Base-by-base conservation (phyloP, 2,329 filamentous ascomycete genomes). In the Ascochyta pisi region DNA sequence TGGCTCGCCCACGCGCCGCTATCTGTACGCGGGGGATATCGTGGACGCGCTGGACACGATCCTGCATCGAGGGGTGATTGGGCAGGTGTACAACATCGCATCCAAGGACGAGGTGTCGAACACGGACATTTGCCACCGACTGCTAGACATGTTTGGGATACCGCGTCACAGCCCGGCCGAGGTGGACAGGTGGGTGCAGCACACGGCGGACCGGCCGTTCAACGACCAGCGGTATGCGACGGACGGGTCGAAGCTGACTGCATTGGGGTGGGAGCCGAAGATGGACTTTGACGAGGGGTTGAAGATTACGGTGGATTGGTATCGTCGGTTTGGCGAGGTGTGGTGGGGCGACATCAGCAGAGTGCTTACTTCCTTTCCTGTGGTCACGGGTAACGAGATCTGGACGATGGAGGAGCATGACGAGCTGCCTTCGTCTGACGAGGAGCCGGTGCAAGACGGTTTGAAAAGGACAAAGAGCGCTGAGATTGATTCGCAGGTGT, bases 31-130 rank as follows among this genome's bases (percentile, higher is more conserved):
- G 2, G 88, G 86, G 8, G 91, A 95, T 70, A 90, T 90, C 2
- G 89, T 89, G 4, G 89, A 94, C 68, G 91, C 90, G 2, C 89
- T 94, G 67, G 90, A 95, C 77, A 92, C 89, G 0, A 92, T 95
- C 67, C 82, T 95, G 23, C 91, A 95, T 81, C 87, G 86, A 66
- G 91, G 91, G 19, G 78, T 82, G 45, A 80, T 90, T 31, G 90
- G 90, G 1, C 88, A 92, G 67, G 85, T 90, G 57, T 95, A 95
- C 81, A 95, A 95, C 62, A 89, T 95, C 9, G 88, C 89, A 40
- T 93, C 91, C 0, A 83, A 84, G 57, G 89, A 92, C 71, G 90
- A 93, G 71, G 84, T 93, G 42, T 90, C 89, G 61, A 93, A 93
- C 71, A 78, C 89, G 16, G 81, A 87, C 3, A 81, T 94, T 6